Conservation (phyloP, 2,329 filamentous ascomycete genomes). For the Colletotrichum cuscutae region DNA sequence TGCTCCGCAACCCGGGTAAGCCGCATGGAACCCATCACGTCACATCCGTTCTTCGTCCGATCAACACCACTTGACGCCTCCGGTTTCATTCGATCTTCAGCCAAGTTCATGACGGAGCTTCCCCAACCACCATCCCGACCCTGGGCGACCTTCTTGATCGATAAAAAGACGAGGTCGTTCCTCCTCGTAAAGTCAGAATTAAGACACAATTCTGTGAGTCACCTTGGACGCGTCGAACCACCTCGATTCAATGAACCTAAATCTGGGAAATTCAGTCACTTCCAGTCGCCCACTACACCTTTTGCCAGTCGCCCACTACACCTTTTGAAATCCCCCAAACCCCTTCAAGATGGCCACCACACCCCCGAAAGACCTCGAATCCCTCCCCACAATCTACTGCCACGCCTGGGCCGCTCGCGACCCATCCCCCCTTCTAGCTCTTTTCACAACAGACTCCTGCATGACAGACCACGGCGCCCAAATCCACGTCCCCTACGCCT, state of each 20-base stretch:
- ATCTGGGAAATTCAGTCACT: too few species aligned
- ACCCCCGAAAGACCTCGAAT: not conserved
- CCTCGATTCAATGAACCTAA: too few species aligned
- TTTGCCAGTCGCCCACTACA: too few species aligned
- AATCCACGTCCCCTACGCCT: constrained; percentile 15
- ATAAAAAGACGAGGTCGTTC: not conserved
- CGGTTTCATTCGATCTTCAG: constrained; percentile 10
- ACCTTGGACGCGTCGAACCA: not conserved
- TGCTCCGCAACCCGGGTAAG: not conserved
- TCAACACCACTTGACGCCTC: not conserved
- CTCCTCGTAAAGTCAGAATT: not conserved
- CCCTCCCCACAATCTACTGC: constrained; percentile 20
- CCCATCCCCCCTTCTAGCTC: constrained; percentile 1
- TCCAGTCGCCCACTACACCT: too few species aligned
- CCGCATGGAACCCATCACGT: not conserved
- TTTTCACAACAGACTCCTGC: constrained; percentile 14
- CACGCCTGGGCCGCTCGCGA: constrained; percentile 18
- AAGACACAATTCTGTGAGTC: not conserved
- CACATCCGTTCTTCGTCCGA: constrained; percentile 5
- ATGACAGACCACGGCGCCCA: constrained; percentile 32
- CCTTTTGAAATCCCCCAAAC: too few species aligned
- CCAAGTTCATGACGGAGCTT: constrained; percentile 4
- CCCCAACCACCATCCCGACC: constrained; percentile 18
- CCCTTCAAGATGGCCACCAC: not conserved
- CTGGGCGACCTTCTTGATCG: not conserved